These are phyloP conservation scores for Heritiera fomes DNA, from an alignment of 345 rosid species.

Conservation along the genomic window DNA sequence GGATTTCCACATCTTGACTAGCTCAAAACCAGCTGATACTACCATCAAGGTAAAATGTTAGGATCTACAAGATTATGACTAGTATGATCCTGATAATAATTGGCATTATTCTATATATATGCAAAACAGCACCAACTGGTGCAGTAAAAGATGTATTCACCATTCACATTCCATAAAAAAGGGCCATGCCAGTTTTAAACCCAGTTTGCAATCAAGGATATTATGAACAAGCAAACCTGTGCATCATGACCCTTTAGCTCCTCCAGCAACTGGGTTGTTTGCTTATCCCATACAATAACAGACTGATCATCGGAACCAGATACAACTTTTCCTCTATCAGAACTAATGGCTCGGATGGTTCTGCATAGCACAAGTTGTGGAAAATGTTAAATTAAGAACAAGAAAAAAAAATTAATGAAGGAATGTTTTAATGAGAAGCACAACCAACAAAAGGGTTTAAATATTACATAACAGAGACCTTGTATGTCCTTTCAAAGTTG, in stretches of 20 bases:
- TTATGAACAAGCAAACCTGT: constrained; percentile 59
- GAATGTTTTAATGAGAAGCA: neutral
- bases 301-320: constrained; percentile 99
- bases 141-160: constrained; percentile 2
- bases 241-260: constrained; percentile 95
- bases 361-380: constrained; percentile 42
- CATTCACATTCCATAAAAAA: neutral
- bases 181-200: neutral
- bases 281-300: constrained; percentile 98
- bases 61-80: neutral
- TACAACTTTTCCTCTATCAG: constrained; percentile 95
- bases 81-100: neutral
- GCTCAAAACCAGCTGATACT: neutral
- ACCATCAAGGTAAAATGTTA: neutral
- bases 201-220: constrained; percentile 19
- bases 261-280: constrained; percentile 85
- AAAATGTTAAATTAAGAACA: neutral
- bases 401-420: neutral
- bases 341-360: constrained; percentile 92
- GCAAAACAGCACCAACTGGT: neutral
- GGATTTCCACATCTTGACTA: too few relatives aligned
- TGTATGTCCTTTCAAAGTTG: constrained; percentile 90
- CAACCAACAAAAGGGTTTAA: neutral
- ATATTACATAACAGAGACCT: constrained; percentile 45
- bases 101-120: constrained; percentile 3